These are phyloP conservation scores for Vitis cinerea DNA, from an alignment of 164 flowering plant genomes.

Conservation along the genomic window DNA sequence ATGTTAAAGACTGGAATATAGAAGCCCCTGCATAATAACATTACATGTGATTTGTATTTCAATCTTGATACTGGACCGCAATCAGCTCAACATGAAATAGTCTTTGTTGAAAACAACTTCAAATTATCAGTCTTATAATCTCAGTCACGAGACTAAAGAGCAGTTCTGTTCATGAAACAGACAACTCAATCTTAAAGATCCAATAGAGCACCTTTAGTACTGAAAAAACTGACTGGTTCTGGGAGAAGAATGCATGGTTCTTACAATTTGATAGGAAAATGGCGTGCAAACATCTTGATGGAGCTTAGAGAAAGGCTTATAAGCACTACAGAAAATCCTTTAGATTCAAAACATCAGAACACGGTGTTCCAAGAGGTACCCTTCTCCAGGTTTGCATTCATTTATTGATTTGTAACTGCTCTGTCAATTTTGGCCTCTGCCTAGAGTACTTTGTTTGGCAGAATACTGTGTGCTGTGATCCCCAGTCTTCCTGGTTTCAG, in stretches of 20 bases:
- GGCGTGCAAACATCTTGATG: neutral
- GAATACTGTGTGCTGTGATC: neutral
- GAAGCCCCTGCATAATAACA: too few relatives aligned
- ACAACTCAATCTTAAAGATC: neutral
- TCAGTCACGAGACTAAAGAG: neutral
- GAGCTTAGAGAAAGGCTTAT: neutral
- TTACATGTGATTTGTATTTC: too few relatives aligned
- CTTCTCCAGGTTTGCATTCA: neutral
- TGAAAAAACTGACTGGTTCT: neutral
- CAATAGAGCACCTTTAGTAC: neutral
- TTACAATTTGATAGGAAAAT: neutral
- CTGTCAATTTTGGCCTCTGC: neutral
- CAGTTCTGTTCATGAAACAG: neutral
- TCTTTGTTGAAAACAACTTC: too few relatives aligned
- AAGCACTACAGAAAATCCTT: neutral
- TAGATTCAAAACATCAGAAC: neutral
- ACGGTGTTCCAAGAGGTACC: neutral
- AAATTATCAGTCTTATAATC: too few relatives aligned
- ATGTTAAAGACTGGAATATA: too few relatives aligned
- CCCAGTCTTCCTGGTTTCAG: neutral
- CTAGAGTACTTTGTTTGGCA: neutral
- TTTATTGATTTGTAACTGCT: neutral
- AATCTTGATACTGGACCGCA: too few relatives aligned
- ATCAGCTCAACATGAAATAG: too few relatives aligned
- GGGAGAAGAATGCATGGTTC: neutral